phyloP scores from a whole-genome alignment of 108 stramenopile species.

The Nitzschia sp. region DNA sequence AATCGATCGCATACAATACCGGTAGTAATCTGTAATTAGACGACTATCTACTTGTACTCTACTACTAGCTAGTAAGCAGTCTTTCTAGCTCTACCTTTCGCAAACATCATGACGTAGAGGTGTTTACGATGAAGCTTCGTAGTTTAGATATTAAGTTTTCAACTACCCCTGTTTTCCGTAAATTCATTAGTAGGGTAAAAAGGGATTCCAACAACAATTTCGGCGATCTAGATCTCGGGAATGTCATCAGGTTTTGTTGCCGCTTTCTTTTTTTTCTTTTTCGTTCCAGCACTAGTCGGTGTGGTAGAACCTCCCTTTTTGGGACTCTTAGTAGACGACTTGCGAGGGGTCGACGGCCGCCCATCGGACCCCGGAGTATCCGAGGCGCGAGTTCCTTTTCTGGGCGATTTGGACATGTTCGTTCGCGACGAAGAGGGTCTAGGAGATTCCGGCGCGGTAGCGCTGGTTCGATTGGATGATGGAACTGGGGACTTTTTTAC shows the following conservation, averaged over 20 bases:
- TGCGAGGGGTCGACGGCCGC: background rate
- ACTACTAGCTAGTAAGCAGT: too few species aligned
- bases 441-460: background rate
- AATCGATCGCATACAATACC: too few species aligned
- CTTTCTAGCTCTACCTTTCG: too few species aligned
- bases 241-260: constrained; percentile 2
- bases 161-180: too few species aligned
- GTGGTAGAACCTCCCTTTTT: background rate
- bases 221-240: constrained; percentile 3
- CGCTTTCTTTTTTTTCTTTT: constrained; percentile 4
- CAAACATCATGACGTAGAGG: too few species aligned
- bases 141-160: too few species aligned
- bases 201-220: too few species aligned
- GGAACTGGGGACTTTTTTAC: background rate
- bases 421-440: background rate
- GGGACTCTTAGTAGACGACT: background rate
- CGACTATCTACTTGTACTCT: too few species aligned
- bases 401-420: background rate
- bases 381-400: background rate
- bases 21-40: too few species aligned
- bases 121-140: too few species aligned
- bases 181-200: too few species aligned
- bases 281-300: background rate
- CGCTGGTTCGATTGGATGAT: background rate
- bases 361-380: background rate